Evolutionary conservation across 73 alveolate species (phyloP).

Genomic region (Paramecium primaurelia): DNA sequence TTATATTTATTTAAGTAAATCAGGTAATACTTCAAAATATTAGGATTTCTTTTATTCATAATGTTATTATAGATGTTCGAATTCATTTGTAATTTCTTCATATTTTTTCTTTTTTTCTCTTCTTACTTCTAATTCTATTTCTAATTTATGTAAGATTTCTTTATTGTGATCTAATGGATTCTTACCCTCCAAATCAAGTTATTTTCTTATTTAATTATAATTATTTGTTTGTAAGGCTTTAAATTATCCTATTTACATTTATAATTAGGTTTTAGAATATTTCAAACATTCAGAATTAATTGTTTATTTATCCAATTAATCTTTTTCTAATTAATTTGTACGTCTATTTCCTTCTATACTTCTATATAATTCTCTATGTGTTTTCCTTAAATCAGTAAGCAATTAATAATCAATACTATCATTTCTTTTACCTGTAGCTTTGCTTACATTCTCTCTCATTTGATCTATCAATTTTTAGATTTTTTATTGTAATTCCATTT

Average conservation of each 20-base stretch:
- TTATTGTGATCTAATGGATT: not conserved
- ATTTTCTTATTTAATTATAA: not conserved
- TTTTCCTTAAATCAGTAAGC: not conserved
- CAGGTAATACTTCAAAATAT: not conserved
- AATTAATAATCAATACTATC: not conserved
- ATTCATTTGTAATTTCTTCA: constrained; percentile 17
- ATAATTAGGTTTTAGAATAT: not conserved
- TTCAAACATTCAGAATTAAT: constrained; percentile 5
- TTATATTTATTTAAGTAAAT: not conserved
- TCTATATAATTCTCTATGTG: constrained; percentile 22
- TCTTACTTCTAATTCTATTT: not conserved
- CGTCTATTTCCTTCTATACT: constrained; percentile 1
- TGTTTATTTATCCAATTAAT: not conserved
- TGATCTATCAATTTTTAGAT: not conserved
- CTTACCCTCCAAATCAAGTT: not conserved
- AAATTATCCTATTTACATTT: not conserved
- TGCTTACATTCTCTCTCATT: constrained; percentile 15
- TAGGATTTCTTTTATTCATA: not conserved
- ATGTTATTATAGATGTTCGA: not conserved
- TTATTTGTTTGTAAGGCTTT: not conserved
- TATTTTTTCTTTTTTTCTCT: not conserved
- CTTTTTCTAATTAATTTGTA: constrained; percentile 4
- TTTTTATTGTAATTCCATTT: not conserved
- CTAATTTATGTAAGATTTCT: not conserved
- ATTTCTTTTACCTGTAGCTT: constrained; percentile 18